phyloP scores from a whole-genome alignment of 495 filamentous ascomycete species.

The Aspergillus ostianus region DNA sequence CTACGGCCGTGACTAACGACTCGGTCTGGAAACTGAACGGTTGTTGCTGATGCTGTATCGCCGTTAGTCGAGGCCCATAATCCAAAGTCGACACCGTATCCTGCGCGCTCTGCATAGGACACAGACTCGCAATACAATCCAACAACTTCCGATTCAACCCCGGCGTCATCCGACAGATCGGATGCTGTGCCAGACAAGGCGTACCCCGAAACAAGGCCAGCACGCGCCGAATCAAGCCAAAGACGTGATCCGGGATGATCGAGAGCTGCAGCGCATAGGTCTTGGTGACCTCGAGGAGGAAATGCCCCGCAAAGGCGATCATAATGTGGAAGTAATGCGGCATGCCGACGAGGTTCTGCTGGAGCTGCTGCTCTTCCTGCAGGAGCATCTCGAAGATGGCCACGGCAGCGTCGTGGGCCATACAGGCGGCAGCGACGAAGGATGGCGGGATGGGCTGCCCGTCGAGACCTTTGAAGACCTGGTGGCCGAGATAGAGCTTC shows the following conservation, averaged over 20 bases:
- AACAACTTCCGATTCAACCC: conserved; percentile 26
- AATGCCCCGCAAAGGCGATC: conserved; percentile 47
- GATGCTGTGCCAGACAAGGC: conserved; percentile 24
- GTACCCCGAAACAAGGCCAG: conserved; percentile 23
- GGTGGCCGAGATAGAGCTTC: conserved; percentile 44
- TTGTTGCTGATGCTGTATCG: too few species aligned
- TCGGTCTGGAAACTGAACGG: too few species aligned
- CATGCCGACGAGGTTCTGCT: conserved; percentile 37
- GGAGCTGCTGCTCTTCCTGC: conserved; percentile 32
- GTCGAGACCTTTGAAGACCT: conserved; percentile 42
- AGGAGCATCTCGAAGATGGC: conserved; percentile 44
- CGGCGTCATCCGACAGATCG: conserved; percentile 29
- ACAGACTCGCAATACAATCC: conserved; percentile 22
- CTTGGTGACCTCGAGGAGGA: conserved; percentile 40
- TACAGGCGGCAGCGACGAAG: conserved; percentile 34
- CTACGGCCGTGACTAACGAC: too few species aligned
- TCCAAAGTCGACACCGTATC: too few species aligned
- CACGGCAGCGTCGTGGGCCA: conserved; percentile 40
- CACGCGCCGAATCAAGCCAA: conserved; percentile 23
- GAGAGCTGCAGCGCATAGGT: conserved; percentile 25
- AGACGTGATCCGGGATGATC: conserved; percentile 21
- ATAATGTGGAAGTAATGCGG: conserved; percentile 49
- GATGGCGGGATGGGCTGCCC: conserved; percentile 31
- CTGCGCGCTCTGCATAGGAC: too few species aligned
- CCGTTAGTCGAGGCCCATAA: too few species aligned